These are phyloP conservation scores for Betula pendula DNA, from an alignment of 306 rosid genomes.

Conservation along the genomic window DNA sequence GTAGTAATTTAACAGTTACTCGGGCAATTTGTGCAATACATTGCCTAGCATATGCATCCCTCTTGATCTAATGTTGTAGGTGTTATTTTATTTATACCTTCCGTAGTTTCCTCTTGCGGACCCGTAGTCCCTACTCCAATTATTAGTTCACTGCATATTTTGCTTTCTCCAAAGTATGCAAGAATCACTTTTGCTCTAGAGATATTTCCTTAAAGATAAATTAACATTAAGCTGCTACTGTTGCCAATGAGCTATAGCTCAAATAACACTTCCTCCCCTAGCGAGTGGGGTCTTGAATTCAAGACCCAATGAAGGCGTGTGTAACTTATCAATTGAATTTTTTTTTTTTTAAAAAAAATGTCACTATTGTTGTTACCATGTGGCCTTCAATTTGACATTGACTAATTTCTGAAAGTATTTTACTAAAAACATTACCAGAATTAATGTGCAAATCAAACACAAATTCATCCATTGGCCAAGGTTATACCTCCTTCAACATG, in stretches of 20 bases:
- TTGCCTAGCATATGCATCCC: neutral
- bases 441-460: neutral
- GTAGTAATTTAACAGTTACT: neutral
- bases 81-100: slow-evolving; percentile 1
- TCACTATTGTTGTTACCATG: neutral
- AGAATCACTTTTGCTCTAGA: neutral
- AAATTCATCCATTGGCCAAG: neutral
- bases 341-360: neutral
- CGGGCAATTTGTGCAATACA: neutral
- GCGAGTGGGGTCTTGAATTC: neutral
- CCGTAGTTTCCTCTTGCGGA: neutral
- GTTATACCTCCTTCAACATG: neutral
- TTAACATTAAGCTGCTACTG: neutral
- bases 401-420: neutral
- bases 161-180: neutral
- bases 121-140: neutral
- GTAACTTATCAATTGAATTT: neutral
- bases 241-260: neutral
- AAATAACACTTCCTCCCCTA: neutral
- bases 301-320: neutral
- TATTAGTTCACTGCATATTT: neutral
- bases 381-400: neutral
- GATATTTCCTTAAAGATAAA: neutral
- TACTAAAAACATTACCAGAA: neutral
- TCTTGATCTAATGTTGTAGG: neutral